Percentiles rank a stretch among this genome's conserved stretches.
phyloP scores from a whole-genome alignment of 2,329 filamentous ascomycete genomes.

The Rutstroemia sp. region DNA sequence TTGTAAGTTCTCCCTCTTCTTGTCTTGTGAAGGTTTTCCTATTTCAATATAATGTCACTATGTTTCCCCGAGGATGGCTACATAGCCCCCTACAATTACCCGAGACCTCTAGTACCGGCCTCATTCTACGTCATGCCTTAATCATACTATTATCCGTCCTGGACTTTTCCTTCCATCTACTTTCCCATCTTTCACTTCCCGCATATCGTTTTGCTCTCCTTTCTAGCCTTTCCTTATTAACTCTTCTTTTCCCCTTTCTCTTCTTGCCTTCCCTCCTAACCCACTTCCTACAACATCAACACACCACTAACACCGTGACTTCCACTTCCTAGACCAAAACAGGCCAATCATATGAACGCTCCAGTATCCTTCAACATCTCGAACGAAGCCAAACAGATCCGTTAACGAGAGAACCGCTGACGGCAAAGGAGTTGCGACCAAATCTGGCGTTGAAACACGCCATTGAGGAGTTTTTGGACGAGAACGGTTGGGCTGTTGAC shows the following conservation, averaged over 20 bases:
- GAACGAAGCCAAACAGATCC: conserved; percentile 71
- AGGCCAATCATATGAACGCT: conserved; percentile 83
- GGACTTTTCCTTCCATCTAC: neutral
- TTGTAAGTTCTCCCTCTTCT: conserved; percentile 26
- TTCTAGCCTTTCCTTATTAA: neutral
- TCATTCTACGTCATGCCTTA: no score
- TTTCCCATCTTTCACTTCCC: neutral
- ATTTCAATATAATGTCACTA: neutral
- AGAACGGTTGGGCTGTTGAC: conserved; percentile 90
- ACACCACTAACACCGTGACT: neutral
- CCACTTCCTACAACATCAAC: neutral
- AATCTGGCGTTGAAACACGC: conserved; percentile 78
- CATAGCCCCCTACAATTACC: no score
- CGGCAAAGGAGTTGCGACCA: conserved; percentile 62
- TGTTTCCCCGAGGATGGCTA: no score
- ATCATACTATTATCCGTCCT: no score
- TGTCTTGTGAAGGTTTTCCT: neutral
- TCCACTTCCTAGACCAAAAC: conserved; percentile 55
- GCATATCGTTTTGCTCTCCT: neutral
- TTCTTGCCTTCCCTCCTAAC: neutral
- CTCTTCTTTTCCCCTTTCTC: neutral
- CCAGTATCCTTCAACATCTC: conserved; percentile 79
- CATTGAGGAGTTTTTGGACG: conserved; percentile 74
- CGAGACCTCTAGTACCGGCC: no score
- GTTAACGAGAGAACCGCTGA: conserved; percentile 69